Evolutionary conservation across 352 stramenopile species (phyloP), one percentile per base, ranked within the genome.

Genomic region (Phytophthora pini): DNA sequence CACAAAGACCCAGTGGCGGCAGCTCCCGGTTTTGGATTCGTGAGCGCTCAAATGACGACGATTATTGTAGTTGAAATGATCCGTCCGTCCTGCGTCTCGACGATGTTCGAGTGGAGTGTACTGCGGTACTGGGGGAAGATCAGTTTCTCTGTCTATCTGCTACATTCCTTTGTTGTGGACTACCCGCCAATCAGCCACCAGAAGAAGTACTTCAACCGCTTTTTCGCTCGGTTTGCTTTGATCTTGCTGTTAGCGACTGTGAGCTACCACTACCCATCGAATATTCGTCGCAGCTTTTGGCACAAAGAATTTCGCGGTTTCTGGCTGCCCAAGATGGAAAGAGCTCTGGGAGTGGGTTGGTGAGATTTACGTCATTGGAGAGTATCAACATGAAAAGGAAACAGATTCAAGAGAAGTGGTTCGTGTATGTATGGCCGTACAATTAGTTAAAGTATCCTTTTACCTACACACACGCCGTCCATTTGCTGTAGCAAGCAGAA

Each of bases 161-260:
- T 72, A 15, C 64, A 72, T 24, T 63, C 64, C 20, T 72, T 72
- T 8, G 27, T 68, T 3, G 49, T 82, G 27, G 31, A 65, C 31
- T 56, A 76, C 15, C 45, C 52, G 47, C 31, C 45, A 5, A 41
- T 59, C 12, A 64, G 66, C 12, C 26, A 66, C 36, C 70, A 72
- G 39, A 54, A 74, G 47, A 69, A 62, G 7, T 76, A 70, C 40
- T 74, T 73, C 31, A 61, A 82, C 39, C 63, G 65, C 29, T 65
- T 77, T 15, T 72, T 74, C n/a, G 46, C 64, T 39, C 54, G 66
- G 17, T 69, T 77, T 32, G 60, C 22, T 15, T 31, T 79, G n/a
- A 65, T 74, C 39, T 63, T 74, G 26, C 12, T 69, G 38, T 20
- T 82, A 36, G 31, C 10, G 31, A 9, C 10, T 36, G 3, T 27